Percentiles rank a stretch among this genome's conserved stretches.
phyloP scores from a whole-genome alignment of 1,284 basidiomycete species.

The Caloboletus inedulis region DNA sequence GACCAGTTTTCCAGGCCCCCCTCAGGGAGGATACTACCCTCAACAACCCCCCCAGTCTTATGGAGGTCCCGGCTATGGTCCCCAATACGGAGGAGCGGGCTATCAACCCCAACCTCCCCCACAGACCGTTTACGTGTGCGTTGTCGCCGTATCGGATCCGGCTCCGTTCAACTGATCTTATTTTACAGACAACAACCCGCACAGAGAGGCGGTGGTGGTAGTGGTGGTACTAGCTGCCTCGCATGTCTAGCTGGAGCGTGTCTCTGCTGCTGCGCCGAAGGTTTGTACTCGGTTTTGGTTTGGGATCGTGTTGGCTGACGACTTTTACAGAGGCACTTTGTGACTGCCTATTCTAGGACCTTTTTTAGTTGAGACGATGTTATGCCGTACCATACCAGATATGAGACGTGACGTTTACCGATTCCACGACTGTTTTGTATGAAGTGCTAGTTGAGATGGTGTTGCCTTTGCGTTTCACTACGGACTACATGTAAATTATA shows the following conservation, averaged over 20 bases:
- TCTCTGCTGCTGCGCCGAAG: conserved; percentile 77
- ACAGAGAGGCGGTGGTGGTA: conserved; percentile 43
- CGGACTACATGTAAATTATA: conserved; percentile 34
- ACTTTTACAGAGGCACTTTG: conserved; percentile 56
- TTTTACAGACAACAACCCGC: conserved; percentile 51
- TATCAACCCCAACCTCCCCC: conserved; percentile 69
- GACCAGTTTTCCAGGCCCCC: conserved; percentile 43
- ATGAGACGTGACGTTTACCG: conserved; percentile 8
- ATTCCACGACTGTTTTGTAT: conserved; percentile 21
- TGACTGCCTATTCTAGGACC: conserved; percentile 61
- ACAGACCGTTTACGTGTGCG: conserved; percentile 72
- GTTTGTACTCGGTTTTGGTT: conserved; percentile 38
- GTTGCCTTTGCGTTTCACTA: conserved; percentile 3
- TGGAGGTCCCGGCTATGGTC: conserved; percentile 40
- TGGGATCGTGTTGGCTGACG: conserved; percentile 8
- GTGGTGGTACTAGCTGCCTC: conserved; percentile 46
- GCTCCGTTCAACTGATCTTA: conserved; percentile 11
- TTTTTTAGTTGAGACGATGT: background rate
- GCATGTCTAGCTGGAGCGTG: conserved; percentile 72
- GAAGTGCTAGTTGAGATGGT: conserved; percentile 12
- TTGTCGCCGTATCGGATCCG: background rate
- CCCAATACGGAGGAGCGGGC: conserved; percentile 30
- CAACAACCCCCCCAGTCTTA: conserved; percentile 73
- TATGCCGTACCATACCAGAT: conserved; percentile 20
- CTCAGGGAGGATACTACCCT: conserved; percentile 73